Conservation (phyloP, 1,284 basidiomycete genomes). For the Leccinum fuscescens region DNA sequence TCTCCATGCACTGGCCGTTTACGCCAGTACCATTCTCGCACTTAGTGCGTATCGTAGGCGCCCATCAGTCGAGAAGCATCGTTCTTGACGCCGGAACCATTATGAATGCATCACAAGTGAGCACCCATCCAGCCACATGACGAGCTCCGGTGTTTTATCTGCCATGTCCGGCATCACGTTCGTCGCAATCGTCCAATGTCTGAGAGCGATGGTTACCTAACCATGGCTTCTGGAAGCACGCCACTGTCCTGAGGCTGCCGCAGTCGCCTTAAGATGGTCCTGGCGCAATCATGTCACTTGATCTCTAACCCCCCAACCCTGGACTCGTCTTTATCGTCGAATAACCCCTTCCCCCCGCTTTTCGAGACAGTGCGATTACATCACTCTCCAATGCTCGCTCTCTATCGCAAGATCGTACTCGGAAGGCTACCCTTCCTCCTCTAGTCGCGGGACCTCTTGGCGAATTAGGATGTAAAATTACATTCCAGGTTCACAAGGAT, state of each 20-base stretch:
- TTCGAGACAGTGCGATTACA: not conserved
- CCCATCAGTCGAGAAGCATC: not conserved
- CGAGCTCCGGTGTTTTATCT: not conserved
- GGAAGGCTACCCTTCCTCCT: not conserved
- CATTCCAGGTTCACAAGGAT: not conserved
- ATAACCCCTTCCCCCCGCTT: not conserved
- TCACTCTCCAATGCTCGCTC: not conserved
- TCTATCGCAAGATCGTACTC: not conserved
- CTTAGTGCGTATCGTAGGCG: not conserved
- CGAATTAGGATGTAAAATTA: not conserved
- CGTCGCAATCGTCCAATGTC: not conserved
- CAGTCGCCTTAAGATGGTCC: not conserved
- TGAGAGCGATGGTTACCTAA: not conserved
- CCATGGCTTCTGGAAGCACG: not conserved
- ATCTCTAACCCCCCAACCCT: not conserved
- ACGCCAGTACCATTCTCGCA: not conserved
- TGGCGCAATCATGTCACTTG: not conserved
- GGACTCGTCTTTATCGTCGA: not conserved
- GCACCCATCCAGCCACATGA: not conserved
- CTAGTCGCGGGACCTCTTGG: not conserved
- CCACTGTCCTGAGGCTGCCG: not conserved
- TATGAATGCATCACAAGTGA: not conserved
- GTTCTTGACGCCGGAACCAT: not conserved
- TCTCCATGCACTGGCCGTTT: not conserved
- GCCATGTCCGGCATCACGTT: not conserved